phyloP scores from a whole-genome alignment of 148 eudicot species.

The Hydrangea macrophylla region DNA sequence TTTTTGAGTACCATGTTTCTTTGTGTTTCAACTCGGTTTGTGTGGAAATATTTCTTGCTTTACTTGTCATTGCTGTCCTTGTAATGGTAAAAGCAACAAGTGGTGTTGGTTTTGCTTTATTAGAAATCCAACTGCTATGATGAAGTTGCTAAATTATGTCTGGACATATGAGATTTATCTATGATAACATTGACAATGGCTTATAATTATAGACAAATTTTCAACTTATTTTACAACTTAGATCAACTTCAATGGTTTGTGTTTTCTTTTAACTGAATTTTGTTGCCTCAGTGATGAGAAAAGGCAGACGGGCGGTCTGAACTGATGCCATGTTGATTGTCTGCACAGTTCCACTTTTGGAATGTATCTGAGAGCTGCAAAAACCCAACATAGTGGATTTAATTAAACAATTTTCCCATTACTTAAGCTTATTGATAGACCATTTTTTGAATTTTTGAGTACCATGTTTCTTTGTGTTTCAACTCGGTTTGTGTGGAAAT shows the following conservation, averaged over 20 bases:
- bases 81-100: no score
- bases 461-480: not conserved
- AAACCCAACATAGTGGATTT: not conserved
- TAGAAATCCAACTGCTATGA: not conserved
- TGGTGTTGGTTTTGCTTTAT: no score
- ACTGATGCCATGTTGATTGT: constrained; percentile 50
- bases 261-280: not conserved
- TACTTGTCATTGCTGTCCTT: not conserved
- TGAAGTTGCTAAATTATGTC: not conserved
- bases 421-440: no score
- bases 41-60: not conserved
- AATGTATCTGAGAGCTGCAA: constrained; percentile 13
- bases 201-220: no score
- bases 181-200: not conserved
- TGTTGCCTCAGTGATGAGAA: constrained; percentile 21
- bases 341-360: constrained; percentile 27
- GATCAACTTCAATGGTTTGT: not conserved
- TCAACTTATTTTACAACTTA: no score
- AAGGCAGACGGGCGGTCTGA: constrained; percentile 52
- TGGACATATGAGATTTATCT: not conserved
- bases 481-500: not conserved
- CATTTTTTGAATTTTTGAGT: no score
- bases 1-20: no score
- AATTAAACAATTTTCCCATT: not conserved
- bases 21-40: not conserved